Percentiles rank a stretch among this genome's conserved stretches.
These are phyloP conservation scores for Pelargonium cotyledonis DNA, from an alignment of 441 rosid genomes.

Conservation along the genomic window DNA sequence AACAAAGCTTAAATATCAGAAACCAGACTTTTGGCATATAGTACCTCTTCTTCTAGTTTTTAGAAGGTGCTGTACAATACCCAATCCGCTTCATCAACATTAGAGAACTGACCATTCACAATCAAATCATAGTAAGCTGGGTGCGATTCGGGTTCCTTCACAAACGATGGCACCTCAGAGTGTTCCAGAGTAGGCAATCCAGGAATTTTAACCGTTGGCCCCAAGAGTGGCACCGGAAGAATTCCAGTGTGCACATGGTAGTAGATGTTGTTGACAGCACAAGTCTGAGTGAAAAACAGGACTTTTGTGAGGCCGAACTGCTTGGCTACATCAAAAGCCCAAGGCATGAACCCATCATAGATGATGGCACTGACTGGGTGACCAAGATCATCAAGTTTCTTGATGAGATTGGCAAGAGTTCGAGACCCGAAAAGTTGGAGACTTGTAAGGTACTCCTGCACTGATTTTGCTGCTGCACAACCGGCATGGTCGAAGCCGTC, in stretches of 20 bases:
- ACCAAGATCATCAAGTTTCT: background rate
- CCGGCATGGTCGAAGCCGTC: background rate
- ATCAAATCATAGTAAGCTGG: background rate
- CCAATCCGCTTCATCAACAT: background rate
- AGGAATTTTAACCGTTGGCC: background rate
- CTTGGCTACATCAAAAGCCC: background rate
- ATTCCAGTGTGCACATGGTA: background rate
- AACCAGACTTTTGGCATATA: background rate
- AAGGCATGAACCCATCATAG: constrained; percentile 4
- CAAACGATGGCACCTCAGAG: background rate
- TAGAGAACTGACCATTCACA: constrained; percentile 2
- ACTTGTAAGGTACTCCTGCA: background rate
- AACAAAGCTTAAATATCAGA: background rate
- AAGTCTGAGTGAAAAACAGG: background rate
- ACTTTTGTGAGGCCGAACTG: background rate
- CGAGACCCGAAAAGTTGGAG: background rate
- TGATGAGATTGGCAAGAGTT: background rate
- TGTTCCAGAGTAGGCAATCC: background rate
- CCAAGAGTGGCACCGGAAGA: background rate
- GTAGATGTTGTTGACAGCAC: background rate
- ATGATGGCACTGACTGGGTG: background rate
- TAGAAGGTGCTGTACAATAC: background rate
- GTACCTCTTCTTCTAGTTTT: constrained; percentile 2
- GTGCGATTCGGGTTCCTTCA: background rate
- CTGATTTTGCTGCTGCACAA: background rate